These are phyloP conservation scores for Hypoxylon sp. DNA, from an alignment of 2,329 filamentous ascomycete genomes.

Conservation along the genomic window DNA sequence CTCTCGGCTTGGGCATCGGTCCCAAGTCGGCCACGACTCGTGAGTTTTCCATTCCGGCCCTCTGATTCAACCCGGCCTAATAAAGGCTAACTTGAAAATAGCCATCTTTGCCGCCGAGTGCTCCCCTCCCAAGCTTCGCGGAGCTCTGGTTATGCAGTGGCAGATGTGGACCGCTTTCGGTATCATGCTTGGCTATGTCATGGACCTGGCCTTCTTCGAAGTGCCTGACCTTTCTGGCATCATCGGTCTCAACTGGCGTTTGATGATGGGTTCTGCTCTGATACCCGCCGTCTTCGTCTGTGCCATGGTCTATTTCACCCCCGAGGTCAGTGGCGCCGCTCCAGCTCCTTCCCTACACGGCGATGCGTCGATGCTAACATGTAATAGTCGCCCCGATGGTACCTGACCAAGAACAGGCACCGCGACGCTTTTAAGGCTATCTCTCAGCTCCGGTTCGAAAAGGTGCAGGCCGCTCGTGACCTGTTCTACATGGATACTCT, in stretches of 20 bases:
- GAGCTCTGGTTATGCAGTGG: constrained; percentile 78
- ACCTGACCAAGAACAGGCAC: constrained; percentile 58
- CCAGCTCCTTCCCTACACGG: background rate
- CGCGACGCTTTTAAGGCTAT: constrained; percentile 57
- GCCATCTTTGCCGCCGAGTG: constrained; percentile 75
- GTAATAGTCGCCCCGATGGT: constrained; percentile 46
- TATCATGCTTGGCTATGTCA: constrained; percentile 66
- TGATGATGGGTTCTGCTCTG: constrained; percentile 74
- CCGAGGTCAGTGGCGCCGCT: constrained; percentile 45
- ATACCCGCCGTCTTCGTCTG: constrained; percentile 66
- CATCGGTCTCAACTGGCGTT: constrained; percentile 68
- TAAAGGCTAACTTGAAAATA: background rate
- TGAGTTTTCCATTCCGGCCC: constrained; percentile 21
- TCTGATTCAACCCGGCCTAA: background rate
- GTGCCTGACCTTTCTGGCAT: constrained; percentile 61
- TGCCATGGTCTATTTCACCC: constrained; percentile 56
- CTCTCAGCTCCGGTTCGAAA: constrained; percentile 56
- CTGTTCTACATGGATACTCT: constrained; percentile 65
- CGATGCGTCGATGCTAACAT: constrained; percentile 9
- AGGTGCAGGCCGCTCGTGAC: constrained; percentile 63
- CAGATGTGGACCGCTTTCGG: constrained; percentile 64
- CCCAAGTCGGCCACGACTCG: constrained; percentile 73
- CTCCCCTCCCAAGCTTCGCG: constrained; percentile 68
- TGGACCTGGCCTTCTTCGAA: constrained; percentile 67
- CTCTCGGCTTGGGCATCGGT: constrained; percentile 74